Evolutionary conservation across 345 rosid species (phyloP).

Genomic region (Ricinus communis): DNA sequence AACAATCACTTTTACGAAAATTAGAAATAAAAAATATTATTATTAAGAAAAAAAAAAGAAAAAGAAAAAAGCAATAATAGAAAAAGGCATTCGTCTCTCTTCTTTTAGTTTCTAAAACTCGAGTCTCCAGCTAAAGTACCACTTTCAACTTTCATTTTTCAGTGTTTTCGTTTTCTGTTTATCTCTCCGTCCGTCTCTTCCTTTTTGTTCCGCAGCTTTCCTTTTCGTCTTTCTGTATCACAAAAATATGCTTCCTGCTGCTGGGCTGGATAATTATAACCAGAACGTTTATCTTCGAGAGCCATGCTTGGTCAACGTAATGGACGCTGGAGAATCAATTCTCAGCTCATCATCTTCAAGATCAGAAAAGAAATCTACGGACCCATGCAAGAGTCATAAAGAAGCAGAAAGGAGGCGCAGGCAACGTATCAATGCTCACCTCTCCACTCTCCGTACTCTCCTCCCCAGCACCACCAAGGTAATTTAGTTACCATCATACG

Average conservation of each 20-base stretch:
- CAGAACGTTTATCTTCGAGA: slow-evolving; percentile 7
- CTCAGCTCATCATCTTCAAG: slow-evolving; percentile 22
- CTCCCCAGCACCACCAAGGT: slow-evolving; percentile 53
- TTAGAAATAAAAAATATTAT: too few species aligned
- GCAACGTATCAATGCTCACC: slow-evolving; percentile 61
- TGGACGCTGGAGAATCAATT: slow-evolving; percentile 29
- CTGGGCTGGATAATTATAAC: not conserved
- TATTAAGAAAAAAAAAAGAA: too few species aligned
- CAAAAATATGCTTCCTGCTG: slow-evolving; percentile 33
- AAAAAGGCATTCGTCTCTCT: too few species aligned
- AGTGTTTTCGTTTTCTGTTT: not conserved
- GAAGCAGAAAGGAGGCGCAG: slow-evolving; percentile 63
- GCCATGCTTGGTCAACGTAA: slow-evolving; percentile 20
- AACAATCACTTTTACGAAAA: too few species aligned
- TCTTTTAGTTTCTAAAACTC: not conserved
- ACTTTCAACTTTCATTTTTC: not conserved
- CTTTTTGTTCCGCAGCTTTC: not conserved
- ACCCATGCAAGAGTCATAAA: slow-evolving; percentile 50
- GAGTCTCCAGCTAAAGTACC: not conserved
- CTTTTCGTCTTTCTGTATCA: not conserved
- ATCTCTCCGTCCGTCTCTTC: not conserved
- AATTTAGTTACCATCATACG: not conserved
- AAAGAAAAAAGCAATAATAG: too few species aligned
- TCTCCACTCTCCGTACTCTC: slow-evolving; percentile 59
- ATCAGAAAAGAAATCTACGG: slow-evolving; percentile 23